A percentile compares a stretch with the other conserved stretches of the same genome.
Conservation (phyloP, 2,329 filamentous ascomycete species). For the Scedosporium boydii region DNA sequence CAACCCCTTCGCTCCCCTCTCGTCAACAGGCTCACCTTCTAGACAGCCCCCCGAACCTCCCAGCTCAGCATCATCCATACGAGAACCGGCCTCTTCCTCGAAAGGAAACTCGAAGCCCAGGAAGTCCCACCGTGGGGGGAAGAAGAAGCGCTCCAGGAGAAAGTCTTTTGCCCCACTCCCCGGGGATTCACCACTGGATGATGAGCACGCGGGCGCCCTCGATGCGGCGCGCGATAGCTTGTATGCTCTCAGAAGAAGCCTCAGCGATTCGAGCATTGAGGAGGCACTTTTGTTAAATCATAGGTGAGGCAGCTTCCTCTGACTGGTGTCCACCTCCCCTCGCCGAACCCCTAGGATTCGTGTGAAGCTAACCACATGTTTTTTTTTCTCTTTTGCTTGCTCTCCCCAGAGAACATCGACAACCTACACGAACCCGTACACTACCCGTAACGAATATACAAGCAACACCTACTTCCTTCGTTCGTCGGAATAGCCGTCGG, state of each 20-base stretch:
- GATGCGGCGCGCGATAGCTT: slow-evolving; percentile 28
- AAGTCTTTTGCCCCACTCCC: slow-evolving; percentile 63
- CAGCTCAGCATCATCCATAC: slow-evolving; percentile 6
- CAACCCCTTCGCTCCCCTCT: background rate
- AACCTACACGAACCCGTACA: slow-evolving; percentile 1
- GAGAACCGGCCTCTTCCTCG: slow-evolving; percentile 27
- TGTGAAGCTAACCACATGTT: background rate
- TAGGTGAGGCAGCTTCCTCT: slow-evolving; percentile 39
- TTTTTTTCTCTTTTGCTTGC: background rate
- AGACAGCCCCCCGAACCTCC: background rate
- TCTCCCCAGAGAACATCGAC: background rate
- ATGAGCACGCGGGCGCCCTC: slow-evolving; percentile 17
- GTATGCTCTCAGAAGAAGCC: slow-evolving; percentile 44
- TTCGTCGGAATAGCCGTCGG: background rate
- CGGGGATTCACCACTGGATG: slow-evolving; percentile 11
- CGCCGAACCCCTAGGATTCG: background rate
- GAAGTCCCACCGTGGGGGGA: slow-evolving; percentile 66
- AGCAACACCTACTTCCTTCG: background rate
- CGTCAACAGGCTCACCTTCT: background rate
- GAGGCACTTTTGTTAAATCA: slow-evolving; percentile 74
- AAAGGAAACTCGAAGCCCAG: slow-evolving; percentile 30
- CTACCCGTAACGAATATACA: background rate
- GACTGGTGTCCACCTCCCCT: background rate
- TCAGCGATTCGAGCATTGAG: slow-evolving; percentile 79
- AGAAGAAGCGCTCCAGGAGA: slow-evolving; percentile 65